A percentile compares a stretch with the other conserved stretches of the same genome.
Evolutionary conservation across 192 early-diverging fungal species (phyloP).

Genomic region (Dissophora globulifera): DNA sequence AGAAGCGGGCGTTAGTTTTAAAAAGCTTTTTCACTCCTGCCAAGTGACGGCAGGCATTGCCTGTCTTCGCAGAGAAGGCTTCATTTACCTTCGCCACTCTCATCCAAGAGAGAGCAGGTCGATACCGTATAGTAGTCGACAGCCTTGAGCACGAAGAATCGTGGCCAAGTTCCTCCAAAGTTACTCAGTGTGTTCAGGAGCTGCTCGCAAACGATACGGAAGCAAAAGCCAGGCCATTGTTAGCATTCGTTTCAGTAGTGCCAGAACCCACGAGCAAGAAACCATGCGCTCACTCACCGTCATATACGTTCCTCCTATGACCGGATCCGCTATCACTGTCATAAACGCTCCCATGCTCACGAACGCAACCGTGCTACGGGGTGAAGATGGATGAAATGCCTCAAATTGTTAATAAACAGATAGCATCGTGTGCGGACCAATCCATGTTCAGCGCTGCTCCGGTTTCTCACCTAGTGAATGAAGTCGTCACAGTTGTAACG

Average conservation of each 20-base stretch:
- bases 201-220: no score
- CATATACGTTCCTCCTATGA: constrained; percentile 89
- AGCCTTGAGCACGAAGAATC: constrained; percentile 90
- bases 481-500: constrained; percentile 79
- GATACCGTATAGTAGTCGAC: constrained; percentile 92
- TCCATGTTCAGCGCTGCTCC: no score
- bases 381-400: no score
- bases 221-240: neutral
- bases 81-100: constrained; percentile 21
- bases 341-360: constrained; percentile 96
- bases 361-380: constrained; percentile 67
- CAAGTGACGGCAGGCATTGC: neutral
- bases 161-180: constrained; percentile 98
- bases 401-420: no score
- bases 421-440: no score
- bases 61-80: neutral
- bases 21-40: no score
- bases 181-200: constrained; percentile 95
- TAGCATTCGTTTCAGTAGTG: neutral
- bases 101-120: constrained; percentile 64
- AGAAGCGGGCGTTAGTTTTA: neutral
- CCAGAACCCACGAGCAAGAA: neutral
- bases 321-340: constrained; percentile 93
- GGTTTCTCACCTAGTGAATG: constrained; percentile 75
- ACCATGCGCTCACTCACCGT: constrained; percentile 47